Conservation (phyloP, 345 rosid genomes). For the Diplotaxis tenuifolia region DNA sequence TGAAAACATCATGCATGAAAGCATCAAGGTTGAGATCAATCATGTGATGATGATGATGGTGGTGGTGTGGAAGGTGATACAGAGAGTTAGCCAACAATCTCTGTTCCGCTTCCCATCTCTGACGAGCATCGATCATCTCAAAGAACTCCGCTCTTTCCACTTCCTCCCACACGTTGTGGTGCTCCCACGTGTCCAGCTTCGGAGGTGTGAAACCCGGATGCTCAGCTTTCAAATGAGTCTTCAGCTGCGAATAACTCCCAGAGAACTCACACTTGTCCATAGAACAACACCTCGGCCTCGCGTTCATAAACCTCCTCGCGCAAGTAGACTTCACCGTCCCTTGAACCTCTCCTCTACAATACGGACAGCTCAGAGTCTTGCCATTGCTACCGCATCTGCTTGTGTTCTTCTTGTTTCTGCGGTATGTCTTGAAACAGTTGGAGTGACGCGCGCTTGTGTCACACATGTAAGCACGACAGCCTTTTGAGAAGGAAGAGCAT, state of each 20-base stretch:
- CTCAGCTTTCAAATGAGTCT: slow-evolving; percentile 54
- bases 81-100: not conserved
- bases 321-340: slow-evolving; percentile 47
- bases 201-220: slow-evolving; percentile 49
- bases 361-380: slow-evolving; percentile 49
- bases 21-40: slow-evolving; percentile 35
- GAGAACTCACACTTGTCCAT: slow-evolving; percentile 46
- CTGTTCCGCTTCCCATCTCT: slow-evolving; percentile 34
- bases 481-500: slow-evolving; percentile 63
- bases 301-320: slow-evolving; percentile 57
- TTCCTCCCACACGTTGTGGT: slow-evolving; percentile 43
- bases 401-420: slow-evolving; percentile 33
- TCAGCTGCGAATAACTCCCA: slow-evolving; percentile 55
- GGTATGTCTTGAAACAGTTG: slow-evolving; percentile 58
- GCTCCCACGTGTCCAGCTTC: slow-evolving; percentile 48
- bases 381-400: not conserved
- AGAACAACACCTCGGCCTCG: slow-evolving; percentile 51
- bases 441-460: slow-evolving; percentile 70
- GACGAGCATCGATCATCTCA: slow-evolving; percentile 39
- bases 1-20: slow-evolving; percentile 18
- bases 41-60: slow-evolving; percentile 22
- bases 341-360: slow-evolving; percentile 55
- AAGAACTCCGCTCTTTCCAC: slow-evolving; percentile 43
- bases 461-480: slow-evolving; percentile 73
- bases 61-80: slow-evolving; percentile 19